These are phyloP conservation scores for Gentiana dahurica DNA, from an alignment of 257 asterid species.

Conservation along the genomic window DNA sequence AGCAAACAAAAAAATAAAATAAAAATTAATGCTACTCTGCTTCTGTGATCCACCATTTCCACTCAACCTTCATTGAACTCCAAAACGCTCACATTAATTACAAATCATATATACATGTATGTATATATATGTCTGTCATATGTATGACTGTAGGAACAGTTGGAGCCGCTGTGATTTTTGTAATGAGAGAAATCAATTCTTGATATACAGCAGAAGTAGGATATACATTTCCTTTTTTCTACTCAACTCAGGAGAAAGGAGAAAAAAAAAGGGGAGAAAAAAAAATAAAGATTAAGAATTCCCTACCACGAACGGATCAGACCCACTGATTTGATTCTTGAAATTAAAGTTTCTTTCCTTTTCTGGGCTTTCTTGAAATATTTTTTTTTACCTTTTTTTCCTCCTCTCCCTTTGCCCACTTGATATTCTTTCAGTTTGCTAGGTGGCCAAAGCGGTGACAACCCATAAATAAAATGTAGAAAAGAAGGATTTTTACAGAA, in stretches of 20 bases:
- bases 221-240: conserved; percentile 19
- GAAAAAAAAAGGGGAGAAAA: conserved; percentile 2
- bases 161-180: neutral
- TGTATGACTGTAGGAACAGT: too few relatives aligned
- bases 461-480: neutral
- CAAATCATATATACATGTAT: conserved; percentile 12
- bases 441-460: conserved; percentile 42
- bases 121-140: neutral
- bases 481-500: conserved; percentile 19
- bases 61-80: conserved; percentile 58
- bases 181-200: conserved; percentile 8
- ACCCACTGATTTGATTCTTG: conserved; percentile 27
- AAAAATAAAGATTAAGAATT: conserved; percentile 5
- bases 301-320: conserved; percentile 33
- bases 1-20: conserved; percentile 31
- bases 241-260: neutral
- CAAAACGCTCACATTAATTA: conserved; percentile 26
- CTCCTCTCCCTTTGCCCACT: conserved; percentile 14
- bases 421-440: conserved; percentile 23
- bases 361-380: conserved; percentile 8
- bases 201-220: conserved; percentile 5
- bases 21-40: conserved; percentile 22
- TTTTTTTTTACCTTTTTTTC: neutral
- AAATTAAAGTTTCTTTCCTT: neutral
- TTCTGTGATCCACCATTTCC: conserved; percentile 59